These are phyloP conservation scores for Hyphodiscus hymeniophilus DNA, from an alignment of 495 filamentous ascomycete genomes.

Conservation along the genomic window DNA sequence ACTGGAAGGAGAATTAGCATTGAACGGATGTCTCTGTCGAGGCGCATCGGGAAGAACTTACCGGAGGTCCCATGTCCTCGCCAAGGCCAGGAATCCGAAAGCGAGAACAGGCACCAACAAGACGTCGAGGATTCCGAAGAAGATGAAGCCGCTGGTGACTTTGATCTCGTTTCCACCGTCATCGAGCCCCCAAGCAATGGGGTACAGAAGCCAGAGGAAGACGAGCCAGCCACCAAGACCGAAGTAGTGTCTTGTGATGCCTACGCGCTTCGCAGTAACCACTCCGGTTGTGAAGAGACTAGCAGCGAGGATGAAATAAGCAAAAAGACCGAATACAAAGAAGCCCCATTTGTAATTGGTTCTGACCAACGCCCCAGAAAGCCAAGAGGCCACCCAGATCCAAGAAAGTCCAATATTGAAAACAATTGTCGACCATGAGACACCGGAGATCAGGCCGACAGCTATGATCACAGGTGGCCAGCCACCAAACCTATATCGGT, in stretches of 20 bases:
- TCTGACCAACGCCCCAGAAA: conserved; percentile 50
- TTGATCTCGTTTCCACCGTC: conserved; percentile 62
- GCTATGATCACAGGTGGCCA: conserved; percentile 45
- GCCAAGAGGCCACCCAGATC: conserved; percentile 54
- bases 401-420: conserved; percentile 46
- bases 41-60: too few relatives aligned
- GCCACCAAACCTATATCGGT: conserved; percentile 1
- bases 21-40: too few relatives aligned
- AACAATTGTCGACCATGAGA: conserved; percentile 56
- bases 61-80: conserved; percentile 31
- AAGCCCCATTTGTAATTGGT: conserved; percentile 63
- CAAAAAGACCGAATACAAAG: conserved; percentile 53
- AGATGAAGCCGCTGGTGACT: conserved; percentile 54
- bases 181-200: conserved; percentile 56
- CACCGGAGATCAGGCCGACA: conserved; percentile 50
- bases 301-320: conserved; percentile 50
- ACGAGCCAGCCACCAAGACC: conserved; percentile 41
- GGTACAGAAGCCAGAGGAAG: conserved; percentile 58
- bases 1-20: too few relatives aligned
- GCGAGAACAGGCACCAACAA: conserved; percentile 50
- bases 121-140: conserved; percentile 67
- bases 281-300: conserved; percentile 43
- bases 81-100: conserved; percentile 35
- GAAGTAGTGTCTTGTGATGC: conserved; percentile 43
- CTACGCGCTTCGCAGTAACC: conserved; percentile 43